A percentile compares a stretch with the other conserved stretches of the same genome.
Conservation (phyloP, 768 basidiomycete species). For the Tricholomella constricta region DNA sequence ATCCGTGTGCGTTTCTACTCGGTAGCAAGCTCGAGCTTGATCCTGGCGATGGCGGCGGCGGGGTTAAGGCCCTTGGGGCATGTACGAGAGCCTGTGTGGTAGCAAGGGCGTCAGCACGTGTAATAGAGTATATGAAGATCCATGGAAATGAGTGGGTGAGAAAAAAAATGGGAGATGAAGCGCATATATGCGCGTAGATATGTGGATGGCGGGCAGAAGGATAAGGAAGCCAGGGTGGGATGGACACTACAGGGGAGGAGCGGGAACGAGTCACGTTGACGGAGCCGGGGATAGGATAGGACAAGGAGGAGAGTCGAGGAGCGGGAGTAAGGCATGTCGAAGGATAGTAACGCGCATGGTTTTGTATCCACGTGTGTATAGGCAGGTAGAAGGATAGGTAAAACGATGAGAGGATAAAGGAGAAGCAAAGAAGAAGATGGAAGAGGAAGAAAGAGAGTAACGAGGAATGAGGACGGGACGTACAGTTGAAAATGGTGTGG, state of each 20-base stretch:
- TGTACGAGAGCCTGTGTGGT: slow-evolving; percentile 76
- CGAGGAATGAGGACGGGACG: slow-evolving; percentile 28
- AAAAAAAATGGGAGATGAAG: no score
- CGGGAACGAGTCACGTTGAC: no score
- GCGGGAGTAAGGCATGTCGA: no score
- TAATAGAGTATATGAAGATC: neutral
- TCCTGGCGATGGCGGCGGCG: slow-evolving; percentile 87
- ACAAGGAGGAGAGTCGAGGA: no score
- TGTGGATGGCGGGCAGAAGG: neutral
- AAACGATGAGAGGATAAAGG: neutral
- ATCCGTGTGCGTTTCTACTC: slow-evolving; percentile 54
- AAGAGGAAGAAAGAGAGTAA: neutral
- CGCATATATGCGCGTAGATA: no score
- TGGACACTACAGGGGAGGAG: no score
- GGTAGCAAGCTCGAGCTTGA: slow-evolving; percentile 87
- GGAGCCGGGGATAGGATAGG: no score
- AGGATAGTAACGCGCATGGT: no score
- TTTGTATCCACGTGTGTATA: no score
- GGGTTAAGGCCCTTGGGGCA: slow-evolving; percentile 98
- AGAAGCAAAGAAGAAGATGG: neutral
- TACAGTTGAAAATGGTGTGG: slow-evolving; percentile 98
- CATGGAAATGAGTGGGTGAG: neutral
- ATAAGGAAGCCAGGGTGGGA: neutral
- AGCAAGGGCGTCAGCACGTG: neutral
- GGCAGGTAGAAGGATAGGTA: neutral